Percentiles rank a stretch among this genome's conserved stretches.
Evolutionary conservation across 1,284 basidiomycete species (phyloP).

Genomic region (Cryptococcus sp.): DNA sequence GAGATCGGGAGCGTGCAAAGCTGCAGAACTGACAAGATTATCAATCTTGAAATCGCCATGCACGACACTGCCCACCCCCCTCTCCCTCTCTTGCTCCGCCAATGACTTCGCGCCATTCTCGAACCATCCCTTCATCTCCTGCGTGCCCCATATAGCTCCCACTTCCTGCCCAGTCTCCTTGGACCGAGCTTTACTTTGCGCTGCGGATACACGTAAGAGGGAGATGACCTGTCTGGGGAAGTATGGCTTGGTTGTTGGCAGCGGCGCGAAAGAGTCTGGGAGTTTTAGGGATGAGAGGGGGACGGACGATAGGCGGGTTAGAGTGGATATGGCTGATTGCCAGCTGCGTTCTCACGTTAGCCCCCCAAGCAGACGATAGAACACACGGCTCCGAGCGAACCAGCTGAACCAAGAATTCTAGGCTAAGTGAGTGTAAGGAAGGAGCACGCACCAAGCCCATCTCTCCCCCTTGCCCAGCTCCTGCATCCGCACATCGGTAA

Average conservation of each 20-base stretch:
- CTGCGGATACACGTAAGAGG: conserved; percentile 69
- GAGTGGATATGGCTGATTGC: conserved; percentile 71
- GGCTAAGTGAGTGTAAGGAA: neutral
- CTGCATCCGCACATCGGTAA: conserved; percentile 78
- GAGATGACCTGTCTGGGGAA: conserved; percentile 92
- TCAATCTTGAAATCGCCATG: conserved; percentile 98
- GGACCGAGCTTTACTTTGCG: conserved; percentile 69
- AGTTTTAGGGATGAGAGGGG: conserved; percentile 71
- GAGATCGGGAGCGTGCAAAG: neutral
- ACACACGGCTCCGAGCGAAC: too few species aligned
- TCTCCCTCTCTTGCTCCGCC: conserved; percentile 69
- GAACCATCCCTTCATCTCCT: conserved; percentile 71
- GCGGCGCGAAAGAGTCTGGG: conserved; percentile 71
- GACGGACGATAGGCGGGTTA: conserved; percentile 74
- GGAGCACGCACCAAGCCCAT: conserved; percentile 64
- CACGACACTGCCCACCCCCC: conserved; percentile 65
- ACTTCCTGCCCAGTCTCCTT: conserved; percentile 49
- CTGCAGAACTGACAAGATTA: conserved; percentile 62
- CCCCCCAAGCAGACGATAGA: too few species aligned
- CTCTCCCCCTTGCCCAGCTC: conserved; percentile 65
- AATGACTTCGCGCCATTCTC: conserved; percentile 64
- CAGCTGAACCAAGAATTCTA: conserved; percentile 51
- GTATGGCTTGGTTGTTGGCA: conserved; percentile 60
- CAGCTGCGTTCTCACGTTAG: conserved; percentile 51
- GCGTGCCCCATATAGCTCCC: conserved; percentile 60